Conservation (phyloP, 768 basidiomycete genomes). For the Boletus rubropictus region DNA sequence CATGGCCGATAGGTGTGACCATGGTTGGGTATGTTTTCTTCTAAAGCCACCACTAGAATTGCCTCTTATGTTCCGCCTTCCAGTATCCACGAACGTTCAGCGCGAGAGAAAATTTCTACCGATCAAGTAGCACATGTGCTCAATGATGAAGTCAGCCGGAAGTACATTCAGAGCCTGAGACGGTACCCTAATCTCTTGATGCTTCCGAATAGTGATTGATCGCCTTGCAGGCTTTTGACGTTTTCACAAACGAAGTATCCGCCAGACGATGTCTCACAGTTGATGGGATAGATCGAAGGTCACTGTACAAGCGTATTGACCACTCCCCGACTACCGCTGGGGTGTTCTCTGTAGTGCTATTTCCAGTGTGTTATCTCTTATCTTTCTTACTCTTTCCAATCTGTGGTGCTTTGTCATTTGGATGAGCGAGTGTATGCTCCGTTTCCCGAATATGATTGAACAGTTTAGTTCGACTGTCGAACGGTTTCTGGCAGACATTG, state of each 20-base stretch:
- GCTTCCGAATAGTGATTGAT: constrained; percentile 3
- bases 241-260: constrained; percentile 97
- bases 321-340: background rate
- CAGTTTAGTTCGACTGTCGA: constrained; percentile 65
- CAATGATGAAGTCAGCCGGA: constrained; percentile 97
- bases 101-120: constrained; percentile 94
- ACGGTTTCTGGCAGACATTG: constrained; percentile 60
- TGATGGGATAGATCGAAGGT: constrained; percentile 65
- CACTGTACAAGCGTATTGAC: background rate
- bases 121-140: constrained; percentile 97
- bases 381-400: constrained; percentile 34
- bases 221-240: constrained; percentile 66
- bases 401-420: constrained; percentile 25
- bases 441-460: constrained; percentile 67
- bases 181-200: constrained; percentile 44
- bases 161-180: constrained; percentile 97
- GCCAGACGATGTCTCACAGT: constrained; percentile 83
- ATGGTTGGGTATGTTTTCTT: constrained; percentile 81
- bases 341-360: constrained; percentile 7
- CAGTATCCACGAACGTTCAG: constrained; percentile 96
- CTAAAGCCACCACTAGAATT: background rate
- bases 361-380: constrained; percentile 14
- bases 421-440: constrained; percentile 58
- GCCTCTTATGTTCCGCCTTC: background rate
- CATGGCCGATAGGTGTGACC: constrained; percentile 99